Percentiles rank a stretch among this genome's conserved stretches.
These are phyloP conservation scores for Polyporus arcularius DNA, from an alignment of 768 basidiomycete species.

Conservation along the genomic window DNA sequence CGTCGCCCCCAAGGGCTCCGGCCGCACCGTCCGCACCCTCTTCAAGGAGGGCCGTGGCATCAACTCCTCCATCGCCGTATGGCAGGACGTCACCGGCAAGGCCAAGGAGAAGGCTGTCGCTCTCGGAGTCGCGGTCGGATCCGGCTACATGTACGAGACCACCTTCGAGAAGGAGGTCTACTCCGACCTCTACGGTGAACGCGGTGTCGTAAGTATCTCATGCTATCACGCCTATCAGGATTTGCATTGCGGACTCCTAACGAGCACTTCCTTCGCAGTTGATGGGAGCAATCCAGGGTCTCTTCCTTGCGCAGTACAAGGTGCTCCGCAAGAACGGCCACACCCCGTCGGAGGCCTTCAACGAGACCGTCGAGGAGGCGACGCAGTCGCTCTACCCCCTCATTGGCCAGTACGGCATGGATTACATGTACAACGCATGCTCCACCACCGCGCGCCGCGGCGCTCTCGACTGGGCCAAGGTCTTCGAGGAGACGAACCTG, in stretches of 20 bases:
- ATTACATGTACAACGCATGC: conserved; percentile 99
- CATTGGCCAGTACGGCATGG: conserved; percentile 96
- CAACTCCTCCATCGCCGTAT: conserved; percentile 93
- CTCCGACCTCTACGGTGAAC: conserved; percentile 99
- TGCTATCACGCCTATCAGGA: neutral
- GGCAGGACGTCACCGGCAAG: conserved; percentile 97
- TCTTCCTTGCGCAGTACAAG: conserved; percentile 99
- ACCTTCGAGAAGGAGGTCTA: conserved; percentile 99
- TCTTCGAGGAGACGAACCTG: conserved; percentile 92
- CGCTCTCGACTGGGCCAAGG: conserved; percentile 97
- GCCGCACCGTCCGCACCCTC: conserved; percentile 97
- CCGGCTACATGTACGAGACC: conserved; percentile 98
- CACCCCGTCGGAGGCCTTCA: conserved; percentile 97
- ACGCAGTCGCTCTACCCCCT: conserved; percentile 97
- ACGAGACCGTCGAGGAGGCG: conserved; percentile 99
- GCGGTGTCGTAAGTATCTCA: conserved; percentile 86
- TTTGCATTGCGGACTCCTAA: neutral
- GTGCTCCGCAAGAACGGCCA: conserved; percentile 96
- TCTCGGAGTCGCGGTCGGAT: conserved; percentile 90
- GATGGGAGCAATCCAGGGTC: conserved; percentile 98
- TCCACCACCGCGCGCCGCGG: conserved; percentile 99
- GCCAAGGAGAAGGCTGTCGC: conserved; percentile 97
- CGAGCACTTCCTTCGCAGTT: conserved; percentile 48
- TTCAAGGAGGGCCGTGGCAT: conserved; percentile 99
- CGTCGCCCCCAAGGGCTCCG: conserved; percentile 98